A percentile compares a stretch with the other conserved stretches of the same genome.
These are phyloP conservation scores for Kodamaea derodonti DNA, from an alignment of 1,139 yeast species.

Conservation along the genomic window DNA sequence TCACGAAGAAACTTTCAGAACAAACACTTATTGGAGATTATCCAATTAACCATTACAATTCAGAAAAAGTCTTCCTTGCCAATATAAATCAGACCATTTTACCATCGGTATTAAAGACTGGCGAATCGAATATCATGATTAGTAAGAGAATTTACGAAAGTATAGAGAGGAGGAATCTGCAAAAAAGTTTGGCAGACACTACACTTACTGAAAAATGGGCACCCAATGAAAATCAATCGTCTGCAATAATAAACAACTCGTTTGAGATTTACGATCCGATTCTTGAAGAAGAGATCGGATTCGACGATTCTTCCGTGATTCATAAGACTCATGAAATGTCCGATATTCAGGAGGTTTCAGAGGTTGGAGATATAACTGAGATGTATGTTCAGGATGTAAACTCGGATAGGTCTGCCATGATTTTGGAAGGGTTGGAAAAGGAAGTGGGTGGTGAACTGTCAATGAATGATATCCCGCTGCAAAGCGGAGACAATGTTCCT, in stretches of 20 bases:
- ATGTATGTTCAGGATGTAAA: not conserved
- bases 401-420: not conserved
- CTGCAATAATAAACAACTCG: not conserved
- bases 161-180: not conserved
- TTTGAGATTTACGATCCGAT: not conserved
- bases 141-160: constrained; percentile 14
- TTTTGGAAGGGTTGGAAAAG: not conserved
- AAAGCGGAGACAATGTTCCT: not conserved
- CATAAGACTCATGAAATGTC: not conserved
- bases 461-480: not conserved
- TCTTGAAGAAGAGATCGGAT: not conserved
- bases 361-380: not conserved
- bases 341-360: not conserved
- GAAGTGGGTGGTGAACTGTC: not conserved
- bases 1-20: constrained; percentile 7
- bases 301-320: not conserved
- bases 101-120: constrained; percentile 34
- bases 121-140: constrained; percentile 32
- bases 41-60: not conserved
- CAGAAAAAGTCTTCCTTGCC: constrained; percentile 28
- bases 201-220: not conserved
- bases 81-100: constrained; percentile 30
- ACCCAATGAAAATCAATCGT: not conserved
- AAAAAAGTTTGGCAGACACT: not conserved
- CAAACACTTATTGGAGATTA: constrained; percentile 9